Evolutionary conservation across 2,329 filamentous ascomycete genomes (phyloP).

Genomic region (Alternaria gansuensis): DNA sequence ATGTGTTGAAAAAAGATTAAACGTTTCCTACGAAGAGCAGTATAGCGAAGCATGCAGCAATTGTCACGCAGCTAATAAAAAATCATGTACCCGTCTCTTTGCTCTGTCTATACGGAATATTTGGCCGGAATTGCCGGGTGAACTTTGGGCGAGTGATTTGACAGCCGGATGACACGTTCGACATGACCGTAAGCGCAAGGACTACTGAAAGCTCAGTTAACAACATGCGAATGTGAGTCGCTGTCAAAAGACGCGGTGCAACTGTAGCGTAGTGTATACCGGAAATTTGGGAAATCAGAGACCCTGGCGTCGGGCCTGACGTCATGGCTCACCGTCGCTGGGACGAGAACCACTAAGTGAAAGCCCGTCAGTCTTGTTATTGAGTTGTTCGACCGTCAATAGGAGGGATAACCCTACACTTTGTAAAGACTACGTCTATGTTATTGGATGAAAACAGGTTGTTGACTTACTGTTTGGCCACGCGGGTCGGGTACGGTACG

Average conservation of each 20-base stretch:
- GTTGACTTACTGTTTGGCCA: conserved; percentile 5
- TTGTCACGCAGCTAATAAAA: background rate
- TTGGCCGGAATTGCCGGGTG: background rate
- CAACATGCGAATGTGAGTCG: background rate
- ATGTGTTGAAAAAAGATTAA: conserved; percentile 11
- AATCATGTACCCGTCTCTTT: background rate
- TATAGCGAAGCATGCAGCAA: background rate
- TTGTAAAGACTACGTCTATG: conserved; percentile 1
- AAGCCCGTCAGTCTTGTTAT: conserved; percentile 4
- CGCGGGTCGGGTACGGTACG: conserved; percentile 5
- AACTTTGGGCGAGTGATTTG: background rate
- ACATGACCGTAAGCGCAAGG: background rate
- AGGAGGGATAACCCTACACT: conserved; percentile 11
- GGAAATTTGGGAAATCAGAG: background rate
- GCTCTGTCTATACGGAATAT: background rate
- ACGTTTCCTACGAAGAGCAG: background rate
- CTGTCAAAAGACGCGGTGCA: background rate
- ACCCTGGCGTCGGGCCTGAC: conserved; percentile 11
- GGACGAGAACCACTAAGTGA: background rate
- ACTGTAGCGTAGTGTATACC: background rate
- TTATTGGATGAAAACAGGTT: conserved; percentile 15
- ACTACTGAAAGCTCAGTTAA: background rate
- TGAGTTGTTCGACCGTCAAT: background rate
- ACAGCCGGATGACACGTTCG: background rate
- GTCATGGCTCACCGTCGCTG: conserved; percentile 10